A percentile compares a stretch with the other conserved stretches of the same genome.
Conservation (phyloP, 2,329 filamentous ascomycete species). For the Aspergillus versicolor region DNA sequence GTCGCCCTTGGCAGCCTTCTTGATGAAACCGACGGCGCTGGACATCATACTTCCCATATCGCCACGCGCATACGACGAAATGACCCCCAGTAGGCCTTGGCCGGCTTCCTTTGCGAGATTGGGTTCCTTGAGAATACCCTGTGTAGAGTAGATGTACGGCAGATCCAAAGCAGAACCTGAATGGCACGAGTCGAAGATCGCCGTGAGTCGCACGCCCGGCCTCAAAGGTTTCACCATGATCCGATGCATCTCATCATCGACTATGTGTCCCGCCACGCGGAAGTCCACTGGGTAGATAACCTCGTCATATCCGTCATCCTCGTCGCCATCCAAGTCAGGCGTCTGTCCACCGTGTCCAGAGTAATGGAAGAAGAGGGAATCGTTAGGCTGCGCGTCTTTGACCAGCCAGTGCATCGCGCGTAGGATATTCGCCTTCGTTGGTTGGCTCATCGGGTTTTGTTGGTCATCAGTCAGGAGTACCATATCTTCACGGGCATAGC, state of each 20-base stretch:
- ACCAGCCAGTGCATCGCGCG: conserved; percentile 98
- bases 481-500: conserved; percentile 95
- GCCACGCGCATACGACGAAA: conserved; percentile 77
- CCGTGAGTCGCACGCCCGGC: conserved; percentile 75
- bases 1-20: conserved; percentile 79
- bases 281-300: conserved; percentile 78
- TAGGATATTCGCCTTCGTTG: conserved; percentile 91
- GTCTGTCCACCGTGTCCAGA: conserved; percentile 81
- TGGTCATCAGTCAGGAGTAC: conserved; percentile 95
- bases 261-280: conserved; percentile 67
- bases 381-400: conserved; percentile 87
- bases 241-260: conserved; percentile 76
- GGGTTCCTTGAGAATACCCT: conserved; percentile 68
- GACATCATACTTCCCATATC: conserved; percentile 79
- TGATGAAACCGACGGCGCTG: conserved; percentile 79
- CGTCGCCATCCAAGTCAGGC: conserved; percentile 70
- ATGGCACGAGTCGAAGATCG: conserved; percentile 69
- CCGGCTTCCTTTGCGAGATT: conserved; percentile 68
- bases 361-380: conserved; percentile 97
- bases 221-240: conserved; percentile 75
- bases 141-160: conserved; percentile 66
- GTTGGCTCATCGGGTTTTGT: conserved; percentile 95
- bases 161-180: conserved; percentile 66
- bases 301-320: conserved; percentile 75
- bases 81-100: conserved; percentile 63